Conservation (phyloP, 257 asterid species). For the Plantago ovata region DNA sequence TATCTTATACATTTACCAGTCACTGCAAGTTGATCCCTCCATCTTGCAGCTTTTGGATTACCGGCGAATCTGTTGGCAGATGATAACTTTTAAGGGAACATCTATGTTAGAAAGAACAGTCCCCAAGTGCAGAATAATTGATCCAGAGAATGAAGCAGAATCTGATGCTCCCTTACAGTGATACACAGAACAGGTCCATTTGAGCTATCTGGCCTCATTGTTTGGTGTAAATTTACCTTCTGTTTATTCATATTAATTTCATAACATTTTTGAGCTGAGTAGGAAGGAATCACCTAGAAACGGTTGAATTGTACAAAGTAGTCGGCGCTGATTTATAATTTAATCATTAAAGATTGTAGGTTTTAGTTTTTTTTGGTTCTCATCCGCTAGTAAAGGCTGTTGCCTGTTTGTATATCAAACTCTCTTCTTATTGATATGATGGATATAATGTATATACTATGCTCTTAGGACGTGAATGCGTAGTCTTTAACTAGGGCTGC, state of each 20-base stretch:
- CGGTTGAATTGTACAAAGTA: slow-evolving; percentile 27
- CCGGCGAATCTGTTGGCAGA: slow-evolving; percentile 83
- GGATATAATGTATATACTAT: too few species aligned
- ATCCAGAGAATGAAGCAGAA: slow-evolving; percentile 37
- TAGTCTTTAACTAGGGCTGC: too few species aligned
- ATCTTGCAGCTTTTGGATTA: slow-evolving; percentile 63
- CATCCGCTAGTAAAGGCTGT: slow-evolving; percentile 13
- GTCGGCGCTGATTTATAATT: slow-evolving; percentile 15
- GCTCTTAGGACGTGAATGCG: too few species aligned
- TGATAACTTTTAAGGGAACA: slow-evolving; percentile 80
- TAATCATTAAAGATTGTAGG: slow-evolving; percentile 12
- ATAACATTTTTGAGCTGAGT: slow-evolving; percentile 12
- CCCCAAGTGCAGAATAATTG: slow-evolving; percentile 56
- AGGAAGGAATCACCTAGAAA: slow-evolving; percentile 18
- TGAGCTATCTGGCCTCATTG: slow-evolving; percentile 20
- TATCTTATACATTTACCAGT: neutral
- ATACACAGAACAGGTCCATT: slow-evolving; percentile 16
- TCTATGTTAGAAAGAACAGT: slow-evolving; percentile 79
- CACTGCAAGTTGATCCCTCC: neutral
- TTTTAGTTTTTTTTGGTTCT: neutral
- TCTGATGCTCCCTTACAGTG: slow-evolving; percentile 32
- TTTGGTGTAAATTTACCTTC: slow-evolving; percentile 22
- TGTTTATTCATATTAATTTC: slow-evolving; percentile 11
- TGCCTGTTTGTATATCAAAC: slow-evolving; percentile 22
- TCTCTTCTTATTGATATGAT: neutral